Base-by-base conservation (phyloP, 2,329 filamentous ascomycete genomes). In the Chaetomium olivaceum region DNA sequence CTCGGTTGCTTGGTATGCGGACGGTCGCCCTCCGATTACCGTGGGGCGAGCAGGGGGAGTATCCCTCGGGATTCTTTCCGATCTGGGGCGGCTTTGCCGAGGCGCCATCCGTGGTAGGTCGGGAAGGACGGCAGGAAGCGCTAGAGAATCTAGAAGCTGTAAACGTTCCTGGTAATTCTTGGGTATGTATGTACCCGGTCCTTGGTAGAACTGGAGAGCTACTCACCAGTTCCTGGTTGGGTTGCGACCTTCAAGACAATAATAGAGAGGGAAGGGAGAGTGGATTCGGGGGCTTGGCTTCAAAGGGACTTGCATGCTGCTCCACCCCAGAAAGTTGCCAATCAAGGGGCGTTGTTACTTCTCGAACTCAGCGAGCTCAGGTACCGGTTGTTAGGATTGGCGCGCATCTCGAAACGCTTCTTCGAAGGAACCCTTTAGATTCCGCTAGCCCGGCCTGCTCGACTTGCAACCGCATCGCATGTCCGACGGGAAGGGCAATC, bases 21-120 rank as follows among this genome's bases (percentile, higher is more conserved):
- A 61, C 33, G 31, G 50, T 54, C 31, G 23, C 27, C 48, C 58
- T 61, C 58, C 58, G 58, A 33, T 19, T 3, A 21, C 8, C 39
- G 39, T 58, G 39, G 56, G 27, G 56, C 14, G 8, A n/a, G 16
- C 56, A 48, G 36, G 39, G 23, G 16, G 11, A 3, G 16, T 6
- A 2, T 19, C 31, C 29, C 3, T 19, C 46, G 46, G 46, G 21
- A 23, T 51, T 23, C 48, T 51, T 25, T 14, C 48, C 48, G 48
- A 25, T 51, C 51, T 43, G 39, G 39, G 36, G 33, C 33, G 33
- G 39, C 39, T 43, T 43, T 43, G 14, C 39, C 39, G 39, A 43
- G 39, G 16, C 16, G 39, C 39, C 7, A 7, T 43, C 39, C 39
- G 39, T 16, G 39, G 39, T 4, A 43, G 16, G 39, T 16, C 39